Base-by-base conservation (phyloP, 352 stramenopile genomes). In the Globisporangium heterothallicum region DNA sequence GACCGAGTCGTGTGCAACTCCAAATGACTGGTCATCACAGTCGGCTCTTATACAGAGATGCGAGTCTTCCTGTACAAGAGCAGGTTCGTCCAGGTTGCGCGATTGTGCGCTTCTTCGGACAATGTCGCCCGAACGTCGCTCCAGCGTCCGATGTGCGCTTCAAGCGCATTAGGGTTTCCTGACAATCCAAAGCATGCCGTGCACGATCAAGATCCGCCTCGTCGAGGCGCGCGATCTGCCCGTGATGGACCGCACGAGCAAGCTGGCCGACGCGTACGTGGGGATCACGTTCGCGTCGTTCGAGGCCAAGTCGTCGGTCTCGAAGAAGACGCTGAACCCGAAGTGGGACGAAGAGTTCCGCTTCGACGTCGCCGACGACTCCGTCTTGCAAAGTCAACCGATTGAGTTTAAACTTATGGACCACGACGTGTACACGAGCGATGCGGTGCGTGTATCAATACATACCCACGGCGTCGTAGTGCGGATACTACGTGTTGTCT, bases 351-450 rank as follows among this genome's bases (percentile, higher is more conserved):
- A 98, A 65, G 96, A 99, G 64, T 98, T 98, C 67, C 88, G 96
- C 57, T 99, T 99, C 64, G 96, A 99, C 55, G 94, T 99, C 36
- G 88, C 90, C 18, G 96, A 99, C 68, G 97, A 99, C 74, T 97
- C 90, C 16, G 75, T 98, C 21, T 70, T 99, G 24, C 96, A 99
- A 77, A 97, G 98, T 64, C 95, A 98, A 56, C 97, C 97, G 16
- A 92, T 99, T 41, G 92, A 99, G 61, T 99, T 99, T 66, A 97
- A 85, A 68, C 86, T 97, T 65, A 95, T 96, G 84, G 92, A 97
- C 72, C 86, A 97, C 56, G 92, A 98, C 72, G 86, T 96, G 26
- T 97, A 97, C 71, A 96, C 84, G 16, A 88, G 85, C 32, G 90
- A 97, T 54, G 90, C 95, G 16, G 70, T 80, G 26, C 18, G 61